Evolutionary conservation across 1,284 basidiomycete species (phyloP), one percentile per base, ranked within the genome.

Genomic region (Trametes sp.): DNA sequence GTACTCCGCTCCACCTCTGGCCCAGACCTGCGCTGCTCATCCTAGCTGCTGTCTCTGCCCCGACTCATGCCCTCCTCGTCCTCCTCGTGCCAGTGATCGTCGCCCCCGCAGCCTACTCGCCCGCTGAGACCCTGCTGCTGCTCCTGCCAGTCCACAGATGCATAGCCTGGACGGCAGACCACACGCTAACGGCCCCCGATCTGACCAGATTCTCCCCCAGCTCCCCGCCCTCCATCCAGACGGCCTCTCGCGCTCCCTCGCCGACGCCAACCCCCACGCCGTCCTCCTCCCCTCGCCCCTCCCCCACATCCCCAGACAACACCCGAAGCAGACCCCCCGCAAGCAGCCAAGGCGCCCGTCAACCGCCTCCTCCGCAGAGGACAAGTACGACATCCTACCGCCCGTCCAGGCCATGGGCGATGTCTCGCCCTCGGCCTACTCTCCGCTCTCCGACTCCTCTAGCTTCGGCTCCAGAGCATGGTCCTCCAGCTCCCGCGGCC

Each of bases 331-430:
- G 6, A 11, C 38, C 21, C 48, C 31, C 10, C 35, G 41, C 16
- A 52, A 56, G 28, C 8, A 44, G 6, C 54, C 57, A 16, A 63
- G 72, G 42, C 78, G 85, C 63, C 86, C 86, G 23, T 83, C 84
- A 1, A 87, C 86, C 14, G 74, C 74, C 23, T 75, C 74, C 35
- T 73, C 72, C 10, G 72, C 70, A 16, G 71, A 75, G 65, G 74
- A 74, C 53, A 70, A 70, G 65, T 63, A 57, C 49, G 58, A 57
- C 23, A 61, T 68, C 24, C 61, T 76, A n/a, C 74, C 74, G 21
- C 68, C 74, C 13, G 68, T 65, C 45, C 61, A 61, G 26, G 31
- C 68, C 28, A 66, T 67, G 48, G 66, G 62, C 63, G 72, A 73
- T 36, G 61, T 62, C 23, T 61, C 64, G 19, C 63, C 64, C 7